Evolutionary conservation across 805 yeast genomes (phyloP).

Genomic region (Sugiyamaella boreocaroliniensis): DNA sequence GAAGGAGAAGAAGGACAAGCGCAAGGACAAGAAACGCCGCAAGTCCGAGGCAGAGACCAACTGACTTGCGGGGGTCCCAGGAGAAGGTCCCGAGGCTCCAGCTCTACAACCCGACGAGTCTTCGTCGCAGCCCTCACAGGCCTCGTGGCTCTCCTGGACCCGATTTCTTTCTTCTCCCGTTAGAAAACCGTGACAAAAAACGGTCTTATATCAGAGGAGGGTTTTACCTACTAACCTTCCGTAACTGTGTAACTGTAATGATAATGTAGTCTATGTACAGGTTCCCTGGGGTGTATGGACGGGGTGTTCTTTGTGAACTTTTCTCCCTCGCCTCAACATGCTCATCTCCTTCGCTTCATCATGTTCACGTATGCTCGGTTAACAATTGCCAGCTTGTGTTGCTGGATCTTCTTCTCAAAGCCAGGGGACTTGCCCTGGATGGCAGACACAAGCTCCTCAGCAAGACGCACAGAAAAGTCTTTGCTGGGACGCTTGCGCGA

Average conservation of each 20-base stretch:
- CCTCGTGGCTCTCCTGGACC: background rate
- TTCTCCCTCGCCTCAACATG: background rate
- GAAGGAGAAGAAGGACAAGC: constrained; percentile 29
- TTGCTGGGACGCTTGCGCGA: constrained; percentile 70
- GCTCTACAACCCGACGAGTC: background rate
- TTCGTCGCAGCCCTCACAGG: background rate
- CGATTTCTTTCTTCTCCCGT: background rate
- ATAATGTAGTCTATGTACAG: background rate
- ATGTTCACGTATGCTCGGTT: constrained; percentile 71
- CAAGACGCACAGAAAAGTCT: constrained; percentile 79
- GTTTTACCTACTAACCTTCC: background rate
- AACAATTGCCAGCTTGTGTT: constrained; percentile 81
- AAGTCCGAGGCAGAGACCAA: constrained; percentile 24
- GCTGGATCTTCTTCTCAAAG: constrained; percentile 71
- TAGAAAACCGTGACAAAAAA: background rate
- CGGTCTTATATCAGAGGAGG: no score
- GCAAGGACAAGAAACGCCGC: constrained; percentile 46
- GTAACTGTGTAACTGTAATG: background rate
- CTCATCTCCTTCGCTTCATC: constrained; percentile 7
- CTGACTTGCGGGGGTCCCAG: background rate
- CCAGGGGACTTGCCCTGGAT: constrained; percentile 73
- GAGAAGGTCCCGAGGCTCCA: background rate
- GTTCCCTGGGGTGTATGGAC: background rate
- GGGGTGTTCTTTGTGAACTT: background rate
- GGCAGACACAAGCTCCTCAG: constrained; percentile 81